Evolutionary conservation across 208 protist species (phyloP).

Genomic region (Crithidia fasciculata): DNA sequence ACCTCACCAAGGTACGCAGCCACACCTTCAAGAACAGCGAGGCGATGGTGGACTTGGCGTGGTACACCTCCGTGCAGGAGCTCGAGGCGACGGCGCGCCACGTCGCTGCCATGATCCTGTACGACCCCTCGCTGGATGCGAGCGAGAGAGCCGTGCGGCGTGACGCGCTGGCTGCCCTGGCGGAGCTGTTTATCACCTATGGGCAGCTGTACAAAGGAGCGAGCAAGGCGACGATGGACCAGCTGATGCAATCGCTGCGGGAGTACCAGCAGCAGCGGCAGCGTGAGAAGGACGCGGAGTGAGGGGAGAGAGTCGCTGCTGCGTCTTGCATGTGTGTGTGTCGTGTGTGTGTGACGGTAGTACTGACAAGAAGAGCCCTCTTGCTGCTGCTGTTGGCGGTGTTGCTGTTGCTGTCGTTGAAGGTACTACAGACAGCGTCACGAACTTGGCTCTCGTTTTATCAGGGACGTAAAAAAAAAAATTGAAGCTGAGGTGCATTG

Average conservation of each 20-base stretch:
- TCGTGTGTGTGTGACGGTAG: neutral
- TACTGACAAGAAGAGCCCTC: too few relatives aligned
- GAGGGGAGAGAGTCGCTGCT: neutral
- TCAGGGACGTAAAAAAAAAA: too few relatives aligned
- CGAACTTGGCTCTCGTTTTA: too few relatives aligned
- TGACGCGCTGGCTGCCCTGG: conserved; percentile 61
- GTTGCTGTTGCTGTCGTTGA: too few relatives aligned
- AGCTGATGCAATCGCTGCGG: conserved; percentile 78
- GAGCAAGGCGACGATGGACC: conserved; percentile 77
- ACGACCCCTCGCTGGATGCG: conserved; percentile 45
- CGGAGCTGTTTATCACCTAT: conserved; percentile 63
- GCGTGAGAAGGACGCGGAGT: conserved; percentile 44
- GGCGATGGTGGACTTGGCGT: conserved; percentile 82
- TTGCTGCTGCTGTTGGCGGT: too few relatives aligned
- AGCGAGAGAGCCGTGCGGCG: conserved; percentile 45
- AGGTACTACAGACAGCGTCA: too few relatives aligned
- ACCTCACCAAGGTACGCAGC: conserved; percentile 54
- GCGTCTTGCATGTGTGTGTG: neutral
- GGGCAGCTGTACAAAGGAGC: conserved; percentile 81
- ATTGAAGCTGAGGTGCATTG: too few relatives aligned
- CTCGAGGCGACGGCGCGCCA: conserved; percentile 71
- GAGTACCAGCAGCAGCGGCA: conserved; percentile 76
- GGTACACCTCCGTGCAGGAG: conserved; percentile 74
- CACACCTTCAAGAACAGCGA: conserved; percentile 78
- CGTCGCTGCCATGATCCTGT: conserved; percentile 59